Conservation (phyloP, 1,139 yeast genomes). For the Pichia sp. region DNA sequence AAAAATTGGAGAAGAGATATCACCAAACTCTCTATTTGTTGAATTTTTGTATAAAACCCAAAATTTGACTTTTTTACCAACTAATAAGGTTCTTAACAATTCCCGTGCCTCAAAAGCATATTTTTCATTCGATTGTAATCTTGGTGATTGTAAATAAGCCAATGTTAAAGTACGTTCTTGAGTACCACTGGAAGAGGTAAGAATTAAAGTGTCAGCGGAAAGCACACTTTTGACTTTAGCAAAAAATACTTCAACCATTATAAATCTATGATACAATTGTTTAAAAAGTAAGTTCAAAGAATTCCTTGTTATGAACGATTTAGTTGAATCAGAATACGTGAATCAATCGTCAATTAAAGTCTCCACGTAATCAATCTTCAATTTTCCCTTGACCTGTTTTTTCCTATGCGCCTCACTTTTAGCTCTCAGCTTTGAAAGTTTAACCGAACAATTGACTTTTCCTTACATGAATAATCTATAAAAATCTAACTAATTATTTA, state of each 20-base stretch:
- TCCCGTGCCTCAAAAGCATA: slow-evolving; percentile 56
- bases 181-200: slow-evolving; percentile 45
- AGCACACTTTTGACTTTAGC: slow-evolving; percentile 66
- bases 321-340: no score
- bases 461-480: no score
- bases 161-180: slow-evolving; percentile 56
- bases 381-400: no score
- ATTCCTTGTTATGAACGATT: no score
- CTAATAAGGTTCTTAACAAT: slow-evolving; percentile 52
- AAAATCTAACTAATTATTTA: no score
- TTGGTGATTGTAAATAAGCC: slow-evolving; percentile 56
- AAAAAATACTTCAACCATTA: slow-evolving; percentile 32
- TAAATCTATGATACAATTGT: neutral
- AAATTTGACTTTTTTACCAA: slow-evolving; percentile 65
- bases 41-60: slow-evolving; percentile 43
- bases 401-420: no score
- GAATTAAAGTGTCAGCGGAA: slow-evolving; percentile 69
- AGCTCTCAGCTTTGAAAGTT: no score
- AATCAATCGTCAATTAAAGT: no score
- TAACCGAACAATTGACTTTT: no score
- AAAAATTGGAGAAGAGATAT: slow-evolving; percentile 59
- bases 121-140: slow-evolving; percentile 32
- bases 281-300: neutral
- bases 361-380: no score
- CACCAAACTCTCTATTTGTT: slow-evolving; percentile 66